Conservation (phyloP, 768 basidiomycete species). For the Lactarius sp. region DNA sequence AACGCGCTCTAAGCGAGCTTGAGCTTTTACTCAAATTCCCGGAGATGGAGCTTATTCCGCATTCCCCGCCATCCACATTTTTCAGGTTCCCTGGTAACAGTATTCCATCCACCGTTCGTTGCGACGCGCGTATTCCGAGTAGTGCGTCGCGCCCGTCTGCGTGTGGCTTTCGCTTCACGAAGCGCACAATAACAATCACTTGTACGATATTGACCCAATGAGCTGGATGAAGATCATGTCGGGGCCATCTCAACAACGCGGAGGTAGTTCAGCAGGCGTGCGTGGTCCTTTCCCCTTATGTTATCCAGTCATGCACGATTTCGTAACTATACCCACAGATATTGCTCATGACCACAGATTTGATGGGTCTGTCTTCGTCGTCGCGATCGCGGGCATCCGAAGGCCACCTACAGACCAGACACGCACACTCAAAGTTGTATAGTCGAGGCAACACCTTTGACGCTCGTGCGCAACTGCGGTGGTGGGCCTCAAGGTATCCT, state of each 20-base stretch:
- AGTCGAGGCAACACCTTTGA: constrained; percentile 24
- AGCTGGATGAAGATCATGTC: constrained; percentile 8
- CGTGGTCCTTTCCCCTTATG: background rate
- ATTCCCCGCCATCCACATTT: constrained; percentile 14
- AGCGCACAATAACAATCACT: constrained; percentile 3
- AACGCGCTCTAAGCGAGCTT: no score
- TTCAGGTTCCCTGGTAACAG: constrained; percentile 2
- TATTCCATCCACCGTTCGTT: constrained; percentile 19
- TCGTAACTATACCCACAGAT: constrained; percentile 4
- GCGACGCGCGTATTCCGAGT: constrained; percentile 9
- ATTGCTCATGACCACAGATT: background rate
- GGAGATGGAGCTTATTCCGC: constrained; percentile 2
- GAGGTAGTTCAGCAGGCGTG: background rate
- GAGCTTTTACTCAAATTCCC: background rate
- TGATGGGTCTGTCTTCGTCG: background rate
- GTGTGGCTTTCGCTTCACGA: background rate
- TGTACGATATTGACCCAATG: constrained; percentile 3
- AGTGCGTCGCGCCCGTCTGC: constrained; percentile 12
- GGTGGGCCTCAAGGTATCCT: no score
- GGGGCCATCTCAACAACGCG: background rate
- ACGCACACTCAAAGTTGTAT: constrained; percentile 34
- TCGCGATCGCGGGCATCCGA: constrained; percentile 10
- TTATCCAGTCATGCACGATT: constrained; percentile 12
- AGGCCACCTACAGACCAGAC: constrained; percentile 30
- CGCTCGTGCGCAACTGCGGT: constrained; percentile 24